Base-by-base conservation (phyloP, 441 rosid species). In the Corymbia citriodora region DNA sequence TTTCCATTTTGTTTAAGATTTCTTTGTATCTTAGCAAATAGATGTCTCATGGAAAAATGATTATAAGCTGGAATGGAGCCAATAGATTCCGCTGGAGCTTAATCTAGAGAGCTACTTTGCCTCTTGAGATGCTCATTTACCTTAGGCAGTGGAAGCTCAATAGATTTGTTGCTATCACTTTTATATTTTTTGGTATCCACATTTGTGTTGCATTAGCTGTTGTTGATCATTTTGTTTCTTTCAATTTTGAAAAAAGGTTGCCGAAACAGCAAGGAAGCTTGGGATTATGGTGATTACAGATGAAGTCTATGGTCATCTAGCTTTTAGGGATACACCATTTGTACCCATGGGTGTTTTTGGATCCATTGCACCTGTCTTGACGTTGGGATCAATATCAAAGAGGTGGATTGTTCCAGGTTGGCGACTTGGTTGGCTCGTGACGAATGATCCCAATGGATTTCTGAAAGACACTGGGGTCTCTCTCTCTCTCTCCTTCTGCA, bases 381-480 rank as follows among this genome's bases (percentile, higher is more conserved):
- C 91, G 0, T 54, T 90, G 68, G 91, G 91, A 82, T 90, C 91
- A 21, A 86, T 90, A 65, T 90, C 91, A 68, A 90, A 90, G 88
- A 90, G 91, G 74, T 90, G 91, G 91, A 90, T 65, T 33, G 86
- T 90, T 59, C 91, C 91, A 18, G 89, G 91, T 16, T 90, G 91
- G 91, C 70, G 91, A 87, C 88, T 90, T 33, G 91, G 91, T 63
- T 90, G 91, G 91, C 68, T 90, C 23, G 91, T 68, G 33, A 61
- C 65, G 21, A 86, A 68, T 85, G 91, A 90, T 87, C 91, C 91
- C 63, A 85, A 86, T 63, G 86, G 68, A 45, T 29, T 85, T n/a
- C 65, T 90, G 52, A 65, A 54, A 72, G 48, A 87, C 61, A 65
- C 88, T 50, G 82, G 82, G 91, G 91, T 90, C n/a, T 82, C 33